These are phyloP conservation scores for Prunus persica DNA, from an alignment of 306 rosid genomes.

Conservation along the genomic window DNA sequence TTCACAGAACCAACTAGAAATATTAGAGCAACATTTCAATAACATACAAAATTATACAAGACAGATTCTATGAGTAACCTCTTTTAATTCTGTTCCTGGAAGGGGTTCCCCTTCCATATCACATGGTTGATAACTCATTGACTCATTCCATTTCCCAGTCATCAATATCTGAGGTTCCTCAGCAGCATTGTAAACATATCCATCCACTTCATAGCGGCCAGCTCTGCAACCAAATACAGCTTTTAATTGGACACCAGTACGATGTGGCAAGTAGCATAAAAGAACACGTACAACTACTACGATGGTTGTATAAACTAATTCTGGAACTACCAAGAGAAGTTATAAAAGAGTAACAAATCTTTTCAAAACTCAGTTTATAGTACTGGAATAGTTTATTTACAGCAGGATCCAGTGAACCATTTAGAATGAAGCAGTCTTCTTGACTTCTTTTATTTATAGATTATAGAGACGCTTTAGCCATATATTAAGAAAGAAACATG, in stretches of 20 bases:
- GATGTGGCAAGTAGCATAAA: neutral
- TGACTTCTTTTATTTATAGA: neutral
- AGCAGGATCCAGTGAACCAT: constrained; percentile 3
- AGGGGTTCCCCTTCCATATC: constrained; percentile 92
- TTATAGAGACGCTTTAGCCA: neutral
- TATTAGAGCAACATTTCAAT: neutral
- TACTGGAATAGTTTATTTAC: neutral
- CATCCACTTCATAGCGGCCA: constrained; percentile 97
- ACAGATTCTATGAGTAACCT: constrained; percentile 43
- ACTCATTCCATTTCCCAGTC: constrained; percentile 93
- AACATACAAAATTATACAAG: neutral
- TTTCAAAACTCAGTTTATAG: neutral
- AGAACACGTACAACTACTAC: neutral
- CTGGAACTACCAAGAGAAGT: neutral
- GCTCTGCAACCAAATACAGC: constrained; percentile 44
- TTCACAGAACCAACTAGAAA: neutral
- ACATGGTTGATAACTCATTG: constrained; percentile 80
- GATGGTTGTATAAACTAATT: neutral
- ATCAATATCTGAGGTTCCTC: constrained; percentile 91
- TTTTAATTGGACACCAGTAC: constrained; percentile 2
- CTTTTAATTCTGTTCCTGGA: constrained; percentile 73
- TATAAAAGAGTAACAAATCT: neutral
- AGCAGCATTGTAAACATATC: constrained; percentile 78
- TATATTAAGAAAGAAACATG: neutral
- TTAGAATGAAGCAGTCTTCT: neutral